Base-by-base conservation (phyloP, 2,329 filamentous ascomycete species). In the Hirsutella thompsonii region DNA sequence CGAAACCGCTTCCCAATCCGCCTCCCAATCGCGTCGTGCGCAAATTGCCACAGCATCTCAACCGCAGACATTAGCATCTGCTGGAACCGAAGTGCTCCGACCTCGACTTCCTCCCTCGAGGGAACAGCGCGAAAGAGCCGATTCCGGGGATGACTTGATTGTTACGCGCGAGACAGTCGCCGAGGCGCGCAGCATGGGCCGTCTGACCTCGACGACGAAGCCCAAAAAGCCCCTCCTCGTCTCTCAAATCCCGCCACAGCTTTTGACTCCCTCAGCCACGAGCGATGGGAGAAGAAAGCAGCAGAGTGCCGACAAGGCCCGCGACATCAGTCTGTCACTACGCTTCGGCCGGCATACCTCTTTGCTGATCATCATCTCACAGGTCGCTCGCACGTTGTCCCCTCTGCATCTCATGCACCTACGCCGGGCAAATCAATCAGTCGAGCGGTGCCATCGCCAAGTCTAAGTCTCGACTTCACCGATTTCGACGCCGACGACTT, bases 151-250 rank as follows among this genome's bases (percentile, higher is more conserved):
- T 45, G 49, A 39, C 40, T 49, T 40, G 40, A 43, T 44, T 47
- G 51, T 55, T 46, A 47, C 46, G 35, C 50, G 53, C 42, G 47
- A 55, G 50, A 50, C 51, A 44, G 52, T 44, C 35, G 38, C 46
- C 30, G 54, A 45, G 43, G 51, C 55, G 44, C 55, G 53, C 44
- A 59, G 46, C 33, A 74, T 74, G 69, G 67, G 64, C 21, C 61
- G 61, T 37, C 51, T 70, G 38, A 61, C 60, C 13, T 62, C 66
- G 6, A 64, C 57, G 36, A 57, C 61, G n/a, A 66, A 59, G 46
- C 55, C 62, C 5, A 72, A 62, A 46, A 68, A 63, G 43, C 66
- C 66, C 5, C 62, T 60, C 21, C 60, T 73, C 20, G 45, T 68
- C 19, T 56, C 64, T 8, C 64, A 58, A 36, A 61, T 55, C 34